Evolutionary conservation across 208 protist genomes (phyloP), one percentile per base, ranked within the genome.

Genomic region (Acanthamoeba culbertsoni): DNA sequence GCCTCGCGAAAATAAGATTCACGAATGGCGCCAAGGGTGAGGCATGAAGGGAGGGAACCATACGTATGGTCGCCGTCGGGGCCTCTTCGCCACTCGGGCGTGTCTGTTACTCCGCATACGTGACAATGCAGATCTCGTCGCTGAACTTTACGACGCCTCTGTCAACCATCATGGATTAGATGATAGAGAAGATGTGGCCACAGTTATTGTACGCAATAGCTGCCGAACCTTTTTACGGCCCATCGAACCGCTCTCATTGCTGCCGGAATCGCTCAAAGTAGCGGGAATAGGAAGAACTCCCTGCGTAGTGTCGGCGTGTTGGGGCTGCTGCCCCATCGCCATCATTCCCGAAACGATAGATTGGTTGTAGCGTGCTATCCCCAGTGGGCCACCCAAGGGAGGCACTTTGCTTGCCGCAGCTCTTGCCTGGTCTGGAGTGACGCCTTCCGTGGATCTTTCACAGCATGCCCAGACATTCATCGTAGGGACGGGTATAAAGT

Each of bases 61-160:
- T 93, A 92, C 88, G 88, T 92, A 46, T 92, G 88, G 26, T 92
- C 88, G 28, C 88, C 88, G 33, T 92, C 62, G 7, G 88, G 88
- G 26, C 88, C 88, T 5, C 88, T 35, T n/a, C 88, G 33, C 88
- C 88, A 92, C 33, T 92, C 88, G n/a, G 88, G 88, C 37, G 88
- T 92, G 31, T 71, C 88, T 73, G 62, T 79, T 4, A 55, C 88
- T 16, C 88, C 88, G 35, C 88, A 92, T 12, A 79, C 88, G 26
- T 92, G 88, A 28, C 88, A 92, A 43, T 94, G 86, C 42, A 95
- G 46, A 93, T 95, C 93, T 23, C 94, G 51, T 63, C 89, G 93
- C 1, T 71, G 37, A 73, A 86, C 90, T 84, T 94, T 95, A 59
- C 94, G 26, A 92, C 93, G 91, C 86, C 90, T 91, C 75, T 92